phyloP scores from a whole-genome alignment of 2,329 filamentous ascomycete species.

The Fusarium redolens region DNA sequence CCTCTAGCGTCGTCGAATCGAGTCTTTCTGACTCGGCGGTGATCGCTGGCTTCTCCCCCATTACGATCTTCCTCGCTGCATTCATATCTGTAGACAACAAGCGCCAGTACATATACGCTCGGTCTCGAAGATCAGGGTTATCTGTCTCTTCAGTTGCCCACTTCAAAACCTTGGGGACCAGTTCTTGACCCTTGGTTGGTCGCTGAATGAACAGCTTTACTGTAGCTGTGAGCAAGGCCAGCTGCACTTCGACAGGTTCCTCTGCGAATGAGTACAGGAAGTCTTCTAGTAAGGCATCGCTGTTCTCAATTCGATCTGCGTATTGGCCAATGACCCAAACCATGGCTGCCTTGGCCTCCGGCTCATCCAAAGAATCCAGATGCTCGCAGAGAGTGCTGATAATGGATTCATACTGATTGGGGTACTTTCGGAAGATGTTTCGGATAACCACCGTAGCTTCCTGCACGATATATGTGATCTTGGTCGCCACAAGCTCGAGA shows the following conservation, averaged over 20 bases:
- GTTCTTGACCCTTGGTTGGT: slow-evolving; percentile 90
- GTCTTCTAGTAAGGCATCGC: slow-evolving; percentile 91
- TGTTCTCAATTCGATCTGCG: slow-evolving; percentile 96
- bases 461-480: slow-evolving; percentile 98
- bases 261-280: slow-evolving; percentile 95
- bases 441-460: slow-evolving; percentile 98
- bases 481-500: slow-evolving; percentile 94
- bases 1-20: slow-evolving; percentile 89
- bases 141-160: slow-evolving; percentile 99
- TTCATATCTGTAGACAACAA: slow-evolving; percentile 91
- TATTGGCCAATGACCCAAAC: slow-evolving; percentile 99
- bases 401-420: slow-evolving; percentile 98
- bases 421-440: slow-evolving; percentile 99
- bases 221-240: slow-evolving; percentile 92
- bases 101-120: slow-evolving; percentile 99
- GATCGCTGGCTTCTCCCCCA: slow-evolving; percentile 97
- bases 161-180: slow-evolving; percentile 94
- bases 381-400: slow-evolving; percentile 96
- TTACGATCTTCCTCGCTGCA: slow-evolving; percentile 87
- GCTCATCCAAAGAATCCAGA: slow-evolving; percentile 94
- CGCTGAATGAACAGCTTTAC: slow-evolving; percentile 98
- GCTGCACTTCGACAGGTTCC: slow-evolving; percentile 94
- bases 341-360: slow-evolving; percentile 97
- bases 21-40: slow-evolving; percentile 96
- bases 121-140: slow-evolving; percentile 93